phyloP scores from a whole-genome alignment of 345 rosid genomes.

The Salix exigua region DNA sequence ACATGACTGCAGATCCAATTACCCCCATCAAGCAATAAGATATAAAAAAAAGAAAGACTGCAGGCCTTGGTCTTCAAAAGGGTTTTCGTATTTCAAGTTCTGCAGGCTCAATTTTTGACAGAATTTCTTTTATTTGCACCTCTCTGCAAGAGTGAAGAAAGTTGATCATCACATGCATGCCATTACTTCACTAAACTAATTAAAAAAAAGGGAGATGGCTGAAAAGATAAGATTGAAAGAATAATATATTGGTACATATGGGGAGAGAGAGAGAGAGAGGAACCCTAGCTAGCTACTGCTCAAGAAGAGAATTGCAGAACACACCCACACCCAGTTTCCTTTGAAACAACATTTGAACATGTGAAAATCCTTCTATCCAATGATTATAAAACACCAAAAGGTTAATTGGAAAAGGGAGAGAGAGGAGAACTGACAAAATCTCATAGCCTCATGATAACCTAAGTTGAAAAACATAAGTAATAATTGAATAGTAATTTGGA shows the following conservation, averaged over 20 bases:
- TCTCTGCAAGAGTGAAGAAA: background rate
- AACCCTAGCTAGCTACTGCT: background rate
- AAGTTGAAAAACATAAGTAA: background rate
- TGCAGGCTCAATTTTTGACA: background rate
- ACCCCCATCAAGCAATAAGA: background rate
- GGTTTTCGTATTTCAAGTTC: background rate
- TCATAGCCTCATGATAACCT: background rate
- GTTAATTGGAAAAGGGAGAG: background rate
- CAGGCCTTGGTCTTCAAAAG: background rate
- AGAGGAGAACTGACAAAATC: background rate
- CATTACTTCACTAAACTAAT: background rate
- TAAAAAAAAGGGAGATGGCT: background rate
- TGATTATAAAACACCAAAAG: background rate
- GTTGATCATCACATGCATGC: background rate
- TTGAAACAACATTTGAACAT: background rate
- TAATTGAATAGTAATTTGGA: background rate
- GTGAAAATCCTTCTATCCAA: background rate
- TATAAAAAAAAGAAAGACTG: background rate
- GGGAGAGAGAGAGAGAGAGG: background rate
- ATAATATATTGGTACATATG: background rate
- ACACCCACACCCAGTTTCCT: background rate
- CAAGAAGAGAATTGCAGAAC: background rate
- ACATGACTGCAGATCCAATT: background rate
- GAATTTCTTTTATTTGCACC: background rate
- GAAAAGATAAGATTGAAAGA: background rate